Evolutionary conservation across 2,329 filamentous ascomycete genomes (phyloP), one percentile per base, ranked within the genome.

Genomic region (Colletotrichum tropicale): DNA sequence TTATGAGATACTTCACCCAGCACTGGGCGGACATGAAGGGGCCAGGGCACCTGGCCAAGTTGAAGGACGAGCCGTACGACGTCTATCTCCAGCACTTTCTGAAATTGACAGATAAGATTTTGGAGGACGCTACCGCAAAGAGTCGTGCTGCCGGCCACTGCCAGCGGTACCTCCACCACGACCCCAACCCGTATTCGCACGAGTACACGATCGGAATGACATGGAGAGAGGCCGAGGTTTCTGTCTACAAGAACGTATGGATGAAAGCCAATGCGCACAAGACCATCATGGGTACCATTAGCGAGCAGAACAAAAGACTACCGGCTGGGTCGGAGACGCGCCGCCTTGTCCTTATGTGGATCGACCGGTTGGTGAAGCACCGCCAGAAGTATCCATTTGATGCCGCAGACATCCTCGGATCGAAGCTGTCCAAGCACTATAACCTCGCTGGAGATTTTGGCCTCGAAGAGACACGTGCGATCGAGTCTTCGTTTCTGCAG

Each of bases 131-230:
- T 16, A 60, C 62, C 28, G 30, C 56, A 18, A n/a, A 30, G 36
- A 64, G 70, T 30, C 70, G 62, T 34, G 36, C 32, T n/a, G 15
- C 34, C 32, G 56, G 21, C 21, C 38, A 26, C 21, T 67, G 64
- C 43, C 76, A 70, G 9, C 70, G 66, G 10, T 76, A 70, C 62
- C 32, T 77, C 52, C 21, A 62, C 34, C 66, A 65, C 62, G 66
- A 77, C 60, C 64, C 70, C 15, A 77, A 76, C 74, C 70, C 70
- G 13, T 77, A 77, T 66, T 34, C 48, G 2, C 62, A 76, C 43
- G 70, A 70, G 60, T 76, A 62, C 66, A 16, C 13, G 3, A 43
- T 70, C 30, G 76, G 76, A 21, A 69, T 77, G 16, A 77, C 76
- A 34, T 52, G 32, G 55, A 55, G 13, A 26, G 9, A 43, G 26